Percentiles rank a stretch among this genome's conserved stretches.
Conservation (phyloP, 2,329 filamentous ascomycete species). For the Colletotrichum lentis region DNA sequence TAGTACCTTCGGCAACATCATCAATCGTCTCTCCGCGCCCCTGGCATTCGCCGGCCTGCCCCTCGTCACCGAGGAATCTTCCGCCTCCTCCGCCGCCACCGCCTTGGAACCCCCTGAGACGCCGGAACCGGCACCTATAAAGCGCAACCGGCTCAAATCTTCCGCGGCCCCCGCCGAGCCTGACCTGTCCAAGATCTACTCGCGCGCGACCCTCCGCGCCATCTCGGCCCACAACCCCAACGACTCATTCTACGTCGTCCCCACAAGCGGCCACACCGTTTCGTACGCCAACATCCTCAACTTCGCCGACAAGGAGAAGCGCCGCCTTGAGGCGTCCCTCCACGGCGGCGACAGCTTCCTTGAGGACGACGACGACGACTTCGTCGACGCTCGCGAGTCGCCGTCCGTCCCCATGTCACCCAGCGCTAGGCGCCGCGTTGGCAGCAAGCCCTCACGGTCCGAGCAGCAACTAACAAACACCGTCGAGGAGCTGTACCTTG, state of each 20-base stretch:
- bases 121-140: conserved; percentile 50
- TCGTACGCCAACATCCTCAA: conserved; percentile 91
- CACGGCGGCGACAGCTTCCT: conserved; percentile 55
- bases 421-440: conserved; percentile 51
- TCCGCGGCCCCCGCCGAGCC: conserved; percentile 61
- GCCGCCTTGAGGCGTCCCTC: conserved; percentile 62
- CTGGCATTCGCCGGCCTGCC: conserved; percentile 93
- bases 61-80: conserved; percentile 65
- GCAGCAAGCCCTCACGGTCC: conserved; percentile 48
- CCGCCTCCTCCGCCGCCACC: conserved; percentile 37
- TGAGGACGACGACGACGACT: conserved; percentile 81
- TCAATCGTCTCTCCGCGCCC: conserved; percentile 88
- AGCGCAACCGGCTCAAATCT: conserved; percentile 50
- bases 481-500: conserved; percentile 85
- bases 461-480: conserved; percentile 67
- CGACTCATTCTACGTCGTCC: conserved; percentile 94
- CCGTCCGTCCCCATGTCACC: conserved; percentile 54
- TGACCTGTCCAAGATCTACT: conserved; percentile 85
- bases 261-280: conserved; percentile 87
- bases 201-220: conserved; percentile 82
- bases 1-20: conserved; percentile 85
- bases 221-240: conserved; percentile 70
- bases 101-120: conserved; percentile 45
- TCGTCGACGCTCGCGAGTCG: conserved; percentile 85
- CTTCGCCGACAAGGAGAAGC: conserved; percentile 72